Base-by-base conservation (phyloP, 2,329 filamentous ascomycete genomes). In the Ophiostoma angusticollis region DNA sequence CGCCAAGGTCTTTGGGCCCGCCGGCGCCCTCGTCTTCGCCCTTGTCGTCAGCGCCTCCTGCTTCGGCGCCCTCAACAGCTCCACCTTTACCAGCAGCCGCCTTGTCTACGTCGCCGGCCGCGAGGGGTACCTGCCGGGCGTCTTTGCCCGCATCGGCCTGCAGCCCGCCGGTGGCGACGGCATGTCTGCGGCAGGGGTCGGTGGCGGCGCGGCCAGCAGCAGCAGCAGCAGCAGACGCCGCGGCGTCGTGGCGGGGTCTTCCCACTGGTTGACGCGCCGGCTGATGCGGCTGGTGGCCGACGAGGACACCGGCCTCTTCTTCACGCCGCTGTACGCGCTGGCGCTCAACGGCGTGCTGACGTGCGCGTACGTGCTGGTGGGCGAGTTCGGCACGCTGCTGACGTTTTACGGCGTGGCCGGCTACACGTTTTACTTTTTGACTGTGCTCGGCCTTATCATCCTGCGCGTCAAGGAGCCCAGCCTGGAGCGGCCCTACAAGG, bases 331-430 rank as follows among this genome's bases (percentile, higher is more conserved):
- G 47, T 81, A 87, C 49, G 91, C 91, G 6, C 84, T 96, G 61
- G 53, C 81, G 2, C 74, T 96, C 50, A 98, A 98, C 58, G 71
- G 72, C 29, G 48, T 63, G 4, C 62, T 98, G 17, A 93, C 85
- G 1, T 62, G 72, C 4, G 63, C 71, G 2, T 98, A 96, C 62
- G 78, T 94, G 45, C 53, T 82, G 2, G 77, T 93, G 5, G 91
- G 91, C 59, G 85, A 94, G 57, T 96, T 98, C 55, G 70, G 77
- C 37, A 94, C 89, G 0, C 72, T 98, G 2, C 72, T 96, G 41
- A 96, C 91, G 1, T 98, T 98, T 57, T 96, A 96, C 61, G 91
- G 91, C 41, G 91, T 98, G 11, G 91, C 91, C 0, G 87, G 87
- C 12, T 98, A 98, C 58, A 84, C 84, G 0, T 98, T 98, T 56